A percentile compares a stretch with the other conserved stretches of the same genome.
Conservation (phyloP, 2,329 filamentous ascomycete species). For the Phialophora chinensis region DNA sequence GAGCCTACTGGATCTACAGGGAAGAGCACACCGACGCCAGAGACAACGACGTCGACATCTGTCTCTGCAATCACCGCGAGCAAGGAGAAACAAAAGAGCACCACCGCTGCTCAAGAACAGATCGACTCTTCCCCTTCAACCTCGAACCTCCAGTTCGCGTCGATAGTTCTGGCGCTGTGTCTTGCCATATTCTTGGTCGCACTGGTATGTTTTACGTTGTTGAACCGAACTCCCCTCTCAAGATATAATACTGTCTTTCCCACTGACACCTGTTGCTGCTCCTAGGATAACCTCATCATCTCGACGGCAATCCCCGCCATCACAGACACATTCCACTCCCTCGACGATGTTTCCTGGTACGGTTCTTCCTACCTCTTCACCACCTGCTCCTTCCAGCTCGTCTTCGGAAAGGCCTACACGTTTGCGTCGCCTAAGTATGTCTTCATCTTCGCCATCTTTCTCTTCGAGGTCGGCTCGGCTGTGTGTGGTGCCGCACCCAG, state of each 20-base stretch:
- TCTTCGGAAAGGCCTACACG: constrained; percentile 53
- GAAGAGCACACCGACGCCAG: not conserved
- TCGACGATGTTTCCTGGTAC: constrained; percentile 57
- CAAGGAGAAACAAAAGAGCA: not conserved
- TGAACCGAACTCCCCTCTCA: not conserved
- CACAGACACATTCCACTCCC: constrained; percentile 54
- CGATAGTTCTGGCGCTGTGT: constrained; percentile 1
- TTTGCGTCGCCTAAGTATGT: constrained; percentile 53
- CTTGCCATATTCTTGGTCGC: constrained; percentile 11
- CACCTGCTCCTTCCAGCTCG: constrained; percentile 50
- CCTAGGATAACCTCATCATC: constrained; percentile 44
- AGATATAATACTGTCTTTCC: not conserved
- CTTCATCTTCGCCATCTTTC: constrained; percentile 47
- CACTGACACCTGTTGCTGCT: not conserved
- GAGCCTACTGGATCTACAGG: not conserved
- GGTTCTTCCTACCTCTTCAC: constrained; percentile 54
- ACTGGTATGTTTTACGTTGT: not conserved
- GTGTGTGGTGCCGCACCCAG: constrained; percentile 48
- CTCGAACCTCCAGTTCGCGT: not conserved
- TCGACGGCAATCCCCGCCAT: constrained; percentile 56
- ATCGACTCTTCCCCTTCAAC: not conserved
- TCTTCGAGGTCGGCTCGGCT: constrained; percentile 52
- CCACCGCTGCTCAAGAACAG: not conserved
- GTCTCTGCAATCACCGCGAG: not conserved
- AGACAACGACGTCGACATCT: not conserved